Conservation (phyloP, 805 yeast species). For the Kazachstania africana region DNA sequence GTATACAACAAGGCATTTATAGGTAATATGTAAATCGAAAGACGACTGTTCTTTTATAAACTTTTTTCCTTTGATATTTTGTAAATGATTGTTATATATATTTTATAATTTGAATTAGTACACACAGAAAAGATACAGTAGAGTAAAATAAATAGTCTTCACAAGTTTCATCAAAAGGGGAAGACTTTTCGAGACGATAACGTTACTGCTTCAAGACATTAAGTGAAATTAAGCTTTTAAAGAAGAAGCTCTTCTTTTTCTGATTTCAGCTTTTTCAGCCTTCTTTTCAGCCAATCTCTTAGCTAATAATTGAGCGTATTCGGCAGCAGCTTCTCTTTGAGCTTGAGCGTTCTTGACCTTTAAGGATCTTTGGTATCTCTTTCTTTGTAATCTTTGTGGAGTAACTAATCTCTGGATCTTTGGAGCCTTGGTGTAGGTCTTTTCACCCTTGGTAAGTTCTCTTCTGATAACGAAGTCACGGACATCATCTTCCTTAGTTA, state of each 20-base stretch:
- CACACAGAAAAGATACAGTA: no score
- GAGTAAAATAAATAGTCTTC: no score
- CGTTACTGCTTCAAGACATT: no score
- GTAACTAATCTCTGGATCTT: slow-evolving; percentile 99
- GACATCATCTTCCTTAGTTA: slow-evolving; percentile 34
- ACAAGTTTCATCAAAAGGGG: no score
- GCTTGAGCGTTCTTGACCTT: slow-evolving; percentile 96
- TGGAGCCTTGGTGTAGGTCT: slow-evolving; percentile 99
- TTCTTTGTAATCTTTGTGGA: slow-evolving; percentile 98
- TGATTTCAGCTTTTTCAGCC: slow-evolving; percentile 96
- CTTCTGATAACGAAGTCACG: slow-evolving; percentile 90
- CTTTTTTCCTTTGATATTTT: no score
- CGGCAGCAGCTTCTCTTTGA: slow-evolving; percentile 99
- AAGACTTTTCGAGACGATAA: no score
- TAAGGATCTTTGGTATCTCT: slow-evolving; percentile 89
- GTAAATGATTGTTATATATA: no score
- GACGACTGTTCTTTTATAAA: no score
- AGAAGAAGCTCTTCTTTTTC: slow-evolving; percentile 99
- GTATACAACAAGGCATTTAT: no score
- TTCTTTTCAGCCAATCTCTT: slow-evolving; percentile 96
- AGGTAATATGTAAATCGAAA: no score
- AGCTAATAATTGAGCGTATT: slow-evolving; percentile 97
- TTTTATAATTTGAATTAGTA: no score
- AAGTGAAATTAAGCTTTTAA: slow-evolving; percentile 90
- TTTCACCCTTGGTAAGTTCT: slow-evolving; percentile 95